A percentile compares a stretch with the other conserved stretches of the same genome.
Evolutionary conservation across 1,139 yeast genomes (phyloP).

Genomic region (Debaryomyces nepalensis): DNA sequence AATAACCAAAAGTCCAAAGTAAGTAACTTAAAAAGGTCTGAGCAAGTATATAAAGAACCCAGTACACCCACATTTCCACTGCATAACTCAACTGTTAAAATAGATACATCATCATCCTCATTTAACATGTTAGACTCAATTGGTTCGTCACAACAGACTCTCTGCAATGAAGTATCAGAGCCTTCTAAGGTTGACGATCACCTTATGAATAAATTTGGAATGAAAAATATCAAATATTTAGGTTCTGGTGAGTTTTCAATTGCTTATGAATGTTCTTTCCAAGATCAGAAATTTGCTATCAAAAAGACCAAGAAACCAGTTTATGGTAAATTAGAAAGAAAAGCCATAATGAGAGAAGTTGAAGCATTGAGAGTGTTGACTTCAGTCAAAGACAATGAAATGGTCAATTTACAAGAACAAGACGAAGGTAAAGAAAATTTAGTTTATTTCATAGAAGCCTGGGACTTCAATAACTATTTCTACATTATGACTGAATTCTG

Average conservation of each 20-base stretch:
- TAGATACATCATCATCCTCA: constrained; percentile 5
- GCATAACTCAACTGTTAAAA: constrained; percentile 1
- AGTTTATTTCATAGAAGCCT: constrained; percentile 78
- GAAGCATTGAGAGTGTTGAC: constrained; percentile 50
- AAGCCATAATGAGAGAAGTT: constrained; percentile 44
- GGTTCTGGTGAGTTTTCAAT: constrained; percentile 90
- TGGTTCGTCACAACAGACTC: constrained; percentile 19
- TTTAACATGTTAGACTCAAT: constrained; percentile 15
- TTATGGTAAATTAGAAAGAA: constrained; percentile 46
- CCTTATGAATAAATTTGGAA: constrained; percentile 67
- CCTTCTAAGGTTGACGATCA: constrained; percentile 54
- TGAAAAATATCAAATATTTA: constrained; percentile 63
- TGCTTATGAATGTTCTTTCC: constrained; percentile 77
- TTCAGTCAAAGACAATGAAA: constrained; percentile 45
- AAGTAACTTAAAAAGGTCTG: constrained; percentile 8
- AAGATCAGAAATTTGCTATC: constrained; percentile 76
- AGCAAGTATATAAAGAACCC: constrained; percentile 25
- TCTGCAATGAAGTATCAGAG: constrained; percentile 9
- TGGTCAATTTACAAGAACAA: constrained; percentile 51
- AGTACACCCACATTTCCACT: constrained; percentile 31
- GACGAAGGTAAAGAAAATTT: constrained; percentile 81
- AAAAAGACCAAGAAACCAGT: constrained; percentile 71
- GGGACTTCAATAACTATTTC: constrained; percentile 77
- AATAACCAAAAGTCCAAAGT: constrained; percentile 10
- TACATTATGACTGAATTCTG: constrained; percentile 95